Evolutionary conservation across 1,284 basidiomycete species (phyloP).

Genomic region (Cystobasidium sp.): DNA sequence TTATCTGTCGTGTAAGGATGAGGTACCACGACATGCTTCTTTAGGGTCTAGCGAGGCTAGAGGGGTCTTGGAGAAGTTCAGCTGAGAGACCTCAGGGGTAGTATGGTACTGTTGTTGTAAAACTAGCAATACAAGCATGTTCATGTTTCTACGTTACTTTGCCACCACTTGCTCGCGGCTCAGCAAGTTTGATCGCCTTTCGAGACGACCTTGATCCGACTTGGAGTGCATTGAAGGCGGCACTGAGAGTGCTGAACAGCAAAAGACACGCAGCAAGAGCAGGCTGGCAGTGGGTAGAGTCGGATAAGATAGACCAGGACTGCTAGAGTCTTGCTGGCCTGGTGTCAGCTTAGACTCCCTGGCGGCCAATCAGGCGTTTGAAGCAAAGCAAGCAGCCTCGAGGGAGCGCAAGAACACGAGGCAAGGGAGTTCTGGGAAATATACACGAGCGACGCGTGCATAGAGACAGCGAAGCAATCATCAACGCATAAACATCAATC

Average conservation of each 20-base stretch:
- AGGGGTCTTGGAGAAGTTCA: not conserved
- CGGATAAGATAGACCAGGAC: too few relatives aligned
- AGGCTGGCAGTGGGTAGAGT: too few relatives aligned
- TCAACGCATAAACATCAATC: not conserved
- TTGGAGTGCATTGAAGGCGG: not conserved
- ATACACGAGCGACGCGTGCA: slow-evolving; percentile 4
- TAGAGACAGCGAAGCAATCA: not conserved
- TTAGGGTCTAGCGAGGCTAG: slow-evolving; percentile 4
- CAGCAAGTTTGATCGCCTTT: not conserved
- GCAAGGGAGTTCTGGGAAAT: too few relatives aligned
- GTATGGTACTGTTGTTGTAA: not conserved
- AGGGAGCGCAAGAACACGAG: too few relatives aligned
- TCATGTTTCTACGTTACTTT: not conserved
- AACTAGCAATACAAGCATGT: not conserved
- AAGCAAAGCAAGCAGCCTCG: too few relatives aligned
- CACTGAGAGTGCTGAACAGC: not conserved
- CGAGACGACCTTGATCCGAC: not conserved
- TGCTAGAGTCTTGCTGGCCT: too few relatives aligned
- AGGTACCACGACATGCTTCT: too few relatives aligned
- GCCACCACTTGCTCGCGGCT: slow-evolving; percentile 5
- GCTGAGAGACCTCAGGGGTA: not conserved
- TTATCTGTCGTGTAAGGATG: not conserved
- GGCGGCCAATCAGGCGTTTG: too few relatives aligned
- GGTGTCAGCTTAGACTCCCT: too few relatives aligned
- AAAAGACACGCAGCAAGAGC: too few relatives aligned